These are phyloP conservation scores for Pseudocercospora eumusae DNA, from an alignment of 2,329 filamentous ascomycete genomes.

Conservation along the genomic window DNA sequence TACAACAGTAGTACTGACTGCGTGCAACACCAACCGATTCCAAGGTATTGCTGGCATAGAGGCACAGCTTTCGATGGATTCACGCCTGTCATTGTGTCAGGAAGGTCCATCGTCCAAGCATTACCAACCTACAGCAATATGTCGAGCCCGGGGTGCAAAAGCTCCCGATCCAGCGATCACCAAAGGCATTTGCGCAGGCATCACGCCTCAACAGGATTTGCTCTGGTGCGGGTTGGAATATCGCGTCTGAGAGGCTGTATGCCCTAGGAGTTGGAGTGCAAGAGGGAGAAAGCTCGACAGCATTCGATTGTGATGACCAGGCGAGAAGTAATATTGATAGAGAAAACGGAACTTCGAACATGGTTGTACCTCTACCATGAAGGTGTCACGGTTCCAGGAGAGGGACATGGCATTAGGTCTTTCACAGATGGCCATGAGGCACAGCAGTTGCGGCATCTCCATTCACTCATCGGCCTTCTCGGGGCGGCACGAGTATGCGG, in stretches of 20 bases:
- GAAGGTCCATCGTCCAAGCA: background rate
- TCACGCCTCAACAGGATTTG: slow-evolving; percentile 10
- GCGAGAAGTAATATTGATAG: no score
- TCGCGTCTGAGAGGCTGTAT: no score
- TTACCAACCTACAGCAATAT: slow-evolving; percentile 24
- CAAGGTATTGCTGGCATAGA: slow-evolving; percentile 11
- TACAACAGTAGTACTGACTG: background rate
- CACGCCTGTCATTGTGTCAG: background rate
- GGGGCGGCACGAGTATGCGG: background rate
- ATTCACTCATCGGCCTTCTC: background rate
- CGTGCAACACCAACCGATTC: slow-evolving; percentile 21
- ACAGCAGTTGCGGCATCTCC: background rate
- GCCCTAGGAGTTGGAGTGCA: no score
- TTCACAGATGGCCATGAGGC: no score
- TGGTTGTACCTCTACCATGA: no score
- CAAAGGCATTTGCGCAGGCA: slow-evolving; percentile 17
- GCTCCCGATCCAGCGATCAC: slow-evolving; percentile 11
- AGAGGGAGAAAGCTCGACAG: no score
- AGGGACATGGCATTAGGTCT: no score
- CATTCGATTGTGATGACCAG: no score
- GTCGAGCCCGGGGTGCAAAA: slow-evolving; percentile 20
- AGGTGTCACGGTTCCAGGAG: no score
- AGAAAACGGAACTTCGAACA: no score
- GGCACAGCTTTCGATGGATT: background rate
- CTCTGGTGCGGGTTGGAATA: no score